Base-by-base conservation (phyloP, 2,329 filamentous ascomycete genomes). In the Zasmidium citrigriseum region DNA sequence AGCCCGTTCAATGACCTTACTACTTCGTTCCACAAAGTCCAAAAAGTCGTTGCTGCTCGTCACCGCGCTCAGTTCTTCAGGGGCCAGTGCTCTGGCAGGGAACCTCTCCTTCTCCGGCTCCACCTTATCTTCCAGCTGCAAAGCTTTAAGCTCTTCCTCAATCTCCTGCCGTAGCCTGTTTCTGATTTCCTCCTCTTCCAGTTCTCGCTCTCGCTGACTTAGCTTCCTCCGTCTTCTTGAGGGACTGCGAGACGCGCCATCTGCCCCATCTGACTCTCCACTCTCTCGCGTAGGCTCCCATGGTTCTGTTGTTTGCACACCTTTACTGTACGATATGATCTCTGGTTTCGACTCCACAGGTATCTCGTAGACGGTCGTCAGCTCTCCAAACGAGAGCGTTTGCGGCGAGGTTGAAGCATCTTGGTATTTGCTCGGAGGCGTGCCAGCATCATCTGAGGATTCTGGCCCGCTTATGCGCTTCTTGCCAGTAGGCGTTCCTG, bases 291-390 rank as follows among this genome's bases (percentile, higher is more conserved):
- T 52, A 11, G 52, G 46, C 50, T 50, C 47, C 86, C 90, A 90
- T 62, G 88, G 86, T 68, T 91, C 89, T 21, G 89, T 86, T 16
- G 95, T 97, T 76, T 99, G 96, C 21, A 98, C 92, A 56, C 88
- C 93, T 78, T 97, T 98, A 82, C 90, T 98, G 81, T 99, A 99
- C 54, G 92, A 96, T 71, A 96, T 92, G 59, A 96, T 82, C 75
- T 99, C 95, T 64, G 78, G 78, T 67, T 78, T 81, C 53, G 76
- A 72, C 63, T 81, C 85, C 1, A 90, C 89, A 1, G 89, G 86
- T 64, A 86, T 89, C 74, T 96, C 93, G 76, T 89, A 92, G 60
- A 95, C 84, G 29, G 90, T 92, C 18, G 87, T 86, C 54, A 91
- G 81, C 7, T 89, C 83, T 11, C 86, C 86, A 1, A 92, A 89